Percentiles rank a stretch among this genome's conserved stretches.
Conservation (phyloP, 495 filamentous ascomycete species). For the Cenococcum geophilum region DNA sequence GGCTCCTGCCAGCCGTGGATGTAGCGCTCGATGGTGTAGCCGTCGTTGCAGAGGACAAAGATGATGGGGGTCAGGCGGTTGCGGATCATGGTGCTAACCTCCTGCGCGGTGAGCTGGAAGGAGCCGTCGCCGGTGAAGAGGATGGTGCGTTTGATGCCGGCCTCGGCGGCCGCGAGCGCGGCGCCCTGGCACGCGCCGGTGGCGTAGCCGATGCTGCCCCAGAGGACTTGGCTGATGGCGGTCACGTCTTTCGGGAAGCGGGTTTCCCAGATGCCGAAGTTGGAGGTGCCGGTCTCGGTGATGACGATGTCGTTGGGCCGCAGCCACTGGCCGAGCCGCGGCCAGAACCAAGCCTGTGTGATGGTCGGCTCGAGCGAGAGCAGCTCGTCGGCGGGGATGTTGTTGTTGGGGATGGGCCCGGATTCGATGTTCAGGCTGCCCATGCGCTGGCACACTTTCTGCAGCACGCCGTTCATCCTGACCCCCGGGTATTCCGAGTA, state of each 20-base stretch:
- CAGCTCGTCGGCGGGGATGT: conserved; percentile 49
- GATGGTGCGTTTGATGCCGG: conserved; percentile 44
- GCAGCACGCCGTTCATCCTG: conserved; percentile 79
- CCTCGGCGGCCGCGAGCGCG: conserved; percentile 43
- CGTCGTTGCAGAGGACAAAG: conserved; percentile 48
- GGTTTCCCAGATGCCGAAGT: conserved; percentile 87
- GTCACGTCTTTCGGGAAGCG: conserved; percentile 70
- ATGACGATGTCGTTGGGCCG: conserved; percentile 71
- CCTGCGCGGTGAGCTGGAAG: conserved; percentile 78
- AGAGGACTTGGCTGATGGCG: conserved; percentile 77
- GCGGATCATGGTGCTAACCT: conserved; percentile 78
- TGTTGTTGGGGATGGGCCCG: conserved; percentile 48
- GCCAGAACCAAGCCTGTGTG: conserved; percentile 85
- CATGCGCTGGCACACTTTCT: conserved; percentile 59
- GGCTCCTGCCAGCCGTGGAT: conserved; percentile 45
- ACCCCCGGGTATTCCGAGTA: conserved; percentile 63
- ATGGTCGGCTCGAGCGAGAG: conserved; percentile 51
- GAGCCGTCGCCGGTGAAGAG: conserved; percentile 86
- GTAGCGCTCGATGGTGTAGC: conserved; percentile 49
- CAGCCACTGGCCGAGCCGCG: conserved; percentile 69
- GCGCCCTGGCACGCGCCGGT: conserved; percentile 40
- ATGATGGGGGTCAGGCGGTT: conserved; percentile 74
- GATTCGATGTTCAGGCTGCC: conserved; percentile 45
- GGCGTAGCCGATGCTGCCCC: conserved; percentile 68
- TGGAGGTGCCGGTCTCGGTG: conserved; percentile 83